Percentiles rank a stretch among this genome's conserved stretches.
These are phyloP conservation scores for Fermentozyma sake DNA, from an alignment of 1,139 yeast species.

Conservation along the genomic window DNA sequence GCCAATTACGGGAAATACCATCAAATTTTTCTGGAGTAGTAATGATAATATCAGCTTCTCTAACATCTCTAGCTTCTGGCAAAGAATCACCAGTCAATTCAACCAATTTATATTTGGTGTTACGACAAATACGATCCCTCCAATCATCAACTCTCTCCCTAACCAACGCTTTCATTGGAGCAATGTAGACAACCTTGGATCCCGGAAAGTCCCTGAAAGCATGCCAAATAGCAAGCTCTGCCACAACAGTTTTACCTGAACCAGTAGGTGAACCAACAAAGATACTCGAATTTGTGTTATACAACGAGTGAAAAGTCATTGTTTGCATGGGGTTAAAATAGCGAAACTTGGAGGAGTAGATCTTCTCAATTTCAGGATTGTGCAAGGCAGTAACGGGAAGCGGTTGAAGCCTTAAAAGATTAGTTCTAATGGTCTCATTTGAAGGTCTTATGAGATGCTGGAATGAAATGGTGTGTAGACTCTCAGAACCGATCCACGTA, in stretches of 20 bases:
- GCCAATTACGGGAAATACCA: conserved; percentile 99
- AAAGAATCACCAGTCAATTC: conserved; percentile 96
- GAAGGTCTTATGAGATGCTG: conserved; percentile 87
- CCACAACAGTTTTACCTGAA: conserved; percentile 96
- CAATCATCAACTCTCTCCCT: conserved; percentile 96
- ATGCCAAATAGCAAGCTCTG: conserved; percentile 96
- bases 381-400: conserved; percentile 80
- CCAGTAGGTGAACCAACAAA: conserved; percentile 99
- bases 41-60: conserved; percentile 85
- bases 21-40: conserved; percentile 98
- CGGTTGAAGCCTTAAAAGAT: conserved; percentile 75
- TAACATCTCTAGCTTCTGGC: conserved; percentile 84
- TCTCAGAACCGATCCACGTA: conserved; percentile 85
- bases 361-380: conserved; percentile 58
- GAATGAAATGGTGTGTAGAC: conserved; percentile 74
- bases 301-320: conserved; percentile 88
- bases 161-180: conserved; percentile 98
- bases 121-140: conserved; percentile 64
- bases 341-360: conserved; percentile 63
- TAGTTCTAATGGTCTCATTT: conserved; percentile 81
- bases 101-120: conserved; percentile 66
- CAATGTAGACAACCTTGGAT: conserved; percentile 87
- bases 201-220: conserved; percentile 79
- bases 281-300: conserved; percentile 72
- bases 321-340: conserved; percentile 99